Base-by-base conservation (phyloP, 208 protist genomes). In the Crithidia fasciculata region DNA sequence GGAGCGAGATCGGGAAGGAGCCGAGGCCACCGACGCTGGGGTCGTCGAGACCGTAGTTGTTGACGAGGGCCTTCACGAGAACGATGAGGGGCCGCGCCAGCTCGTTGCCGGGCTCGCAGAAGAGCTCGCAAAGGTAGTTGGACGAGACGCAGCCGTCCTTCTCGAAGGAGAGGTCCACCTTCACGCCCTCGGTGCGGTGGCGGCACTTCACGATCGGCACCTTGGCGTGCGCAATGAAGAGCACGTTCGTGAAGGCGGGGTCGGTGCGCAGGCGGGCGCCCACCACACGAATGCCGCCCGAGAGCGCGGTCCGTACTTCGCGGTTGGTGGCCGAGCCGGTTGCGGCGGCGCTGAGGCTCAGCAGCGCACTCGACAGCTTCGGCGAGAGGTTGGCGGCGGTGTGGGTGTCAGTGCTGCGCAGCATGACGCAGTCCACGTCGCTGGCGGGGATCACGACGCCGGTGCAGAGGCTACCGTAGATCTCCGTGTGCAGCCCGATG, bases 131-230 rank as follows among this genome's bases (percentile, higher is more conserved):
- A 15, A 96, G 83, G 80, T 88, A 96, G 39, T 80, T 53, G 47
- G 90, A 93, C 18, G 86, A 83, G 7, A 72, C 18, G 44, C 80
- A 80, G 15, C 92, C 92, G 64, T 90, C 83, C 28, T 78, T 41
- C 62, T 87, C 69, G 44, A 96, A 96, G 19, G 85, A 91, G 52
- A 96, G 65, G 66, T 96, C 92, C 12, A 96, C 81, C 40, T 86
- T 76, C 10, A 82, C 68, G n/a, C 69, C 56, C 16, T 66, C 57
- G 36, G 57, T 9, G 43, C 77, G 74, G 72, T 94, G 89, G 0
- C 72, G 39, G 59, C 86, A 90, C 83, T 96, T 96, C 19, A 96
- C 84, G 59, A 96, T 94, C 9, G 92, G 92, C 39, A 96, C 90
- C 58, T 82, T 83, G 12, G 92, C 90, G 40, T 91, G 78, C 2